A percentile compares a stretch with the other conserved stretches of the same genome.
These are phyloP conservation scores for Elsinoe fawcettii DNA, from an alignment of 2,329 filamentous ascomycete species.

Conservation along the genomic window DNA sequence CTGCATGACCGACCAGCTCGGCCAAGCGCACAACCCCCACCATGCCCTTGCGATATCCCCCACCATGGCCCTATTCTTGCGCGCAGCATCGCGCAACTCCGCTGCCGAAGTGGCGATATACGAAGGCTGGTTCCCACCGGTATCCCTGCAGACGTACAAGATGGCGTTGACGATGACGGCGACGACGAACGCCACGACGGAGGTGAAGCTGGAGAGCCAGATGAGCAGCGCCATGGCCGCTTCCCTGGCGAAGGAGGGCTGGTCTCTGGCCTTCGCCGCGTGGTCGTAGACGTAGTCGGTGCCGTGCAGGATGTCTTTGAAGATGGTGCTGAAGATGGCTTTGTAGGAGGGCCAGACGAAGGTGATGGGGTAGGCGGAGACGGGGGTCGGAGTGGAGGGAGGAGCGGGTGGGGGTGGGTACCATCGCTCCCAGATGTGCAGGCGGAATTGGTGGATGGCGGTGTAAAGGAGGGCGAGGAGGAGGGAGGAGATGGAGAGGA, in stretches of 20 bases:
- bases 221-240: not conserved
- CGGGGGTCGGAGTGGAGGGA: not conserved
- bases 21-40: not conserved
- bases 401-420: not conserved
- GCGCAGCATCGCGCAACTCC: not conserved
- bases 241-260: not conserved
- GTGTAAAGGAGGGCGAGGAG: not conserved
- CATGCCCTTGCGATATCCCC: not conserved
- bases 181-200: not conserved
- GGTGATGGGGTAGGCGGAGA: not conserved
- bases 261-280: not conserved
- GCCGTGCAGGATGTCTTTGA: not conserved
- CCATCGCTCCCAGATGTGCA: not conserved
- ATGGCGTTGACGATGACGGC: not conserved
- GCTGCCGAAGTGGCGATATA: not conserved
- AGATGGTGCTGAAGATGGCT: not conserved
- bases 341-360: not conserved
- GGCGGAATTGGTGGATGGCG: not conserved
- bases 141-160: not conserved
- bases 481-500: not conserved
- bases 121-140: not conserved
- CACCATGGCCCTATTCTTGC: not conserved
- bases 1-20: not conserved
- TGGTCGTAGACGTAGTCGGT: not conserved
- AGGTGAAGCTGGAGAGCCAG: not conserved